A percentile compares a stretch with the other conserved stretches of the same genome.
Conservation (phyloP, 2,329 filamentous ascomycete species). For the Trichophyton rubrum region DNA sequence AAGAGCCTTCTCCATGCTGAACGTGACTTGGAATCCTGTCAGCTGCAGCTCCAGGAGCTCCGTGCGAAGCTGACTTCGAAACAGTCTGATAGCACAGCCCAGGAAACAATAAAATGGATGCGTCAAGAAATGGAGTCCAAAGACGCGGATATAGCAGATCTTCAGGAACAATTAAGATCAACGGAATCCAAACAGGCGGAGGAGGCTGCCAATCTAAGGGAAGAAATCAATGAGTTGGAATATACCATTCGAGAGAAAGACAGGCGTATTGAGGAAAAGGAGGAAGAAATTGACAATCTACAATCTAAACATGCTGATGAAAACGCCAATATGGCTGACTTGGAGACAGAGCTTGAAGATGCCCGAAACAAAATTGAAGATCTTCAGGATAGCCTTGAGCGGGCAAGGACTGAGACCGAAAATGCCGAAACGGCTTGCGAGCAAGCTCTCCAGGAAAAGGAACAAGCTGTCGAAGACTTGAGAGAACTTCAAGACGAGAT, state of each 20-base stretch:
- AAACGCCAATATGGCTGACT: constrained; percentile 32
- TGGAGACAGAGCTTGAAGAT: constrained; percentile 39
- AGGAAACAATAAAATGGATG: constrained; percentile 44
- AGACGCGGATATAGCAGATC: constrained; percentile 30
- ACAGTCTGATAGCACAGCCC: constrained; percentile 58
- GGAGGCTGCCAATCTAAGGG: constrained; percentile 54
- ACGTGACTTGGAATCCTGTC: constrained; percentile 72
- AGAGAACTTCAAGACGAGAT: constrained; percentile 60
- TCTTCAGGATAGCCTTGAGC: constrained; percentile 31
- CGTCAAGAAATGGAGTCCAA: constrained; percentile 39
- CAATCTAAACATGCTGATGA: constrained; percentile 38
- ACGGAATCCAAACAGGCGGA: constrained; percentile 44
- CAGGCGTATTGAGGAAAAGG: constrained; percentile 56
- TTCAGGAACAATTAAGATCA: constrained; percentile 44
- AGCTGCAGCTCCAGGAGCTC: constrained; percentile 67
- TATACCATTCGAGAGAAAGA: constrained; percentile 65
- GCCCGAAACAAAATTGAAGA: constrained; percentile 34
- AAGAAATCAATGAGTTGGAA: constrained; percentile 65
- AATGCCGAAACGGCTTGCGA: constrained; percentile 34
- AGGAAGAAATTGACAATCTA: constrained; percentile 61
- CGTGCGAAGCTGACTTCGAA: constrained; percentile 69
- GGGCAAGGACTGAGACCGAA: constrained; percentile 25
- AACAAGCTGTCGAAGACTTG: constrained; percentile 42
- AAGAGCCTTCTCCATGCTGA: constrained; percentile 75
- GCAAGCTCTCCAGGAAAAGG: constrained; percentile 41